These are phyloP conservation scores for Fraxinus angustifolia DNA, from an alignment of 305 asterid species.

Conservation along the genomic window DNA sequence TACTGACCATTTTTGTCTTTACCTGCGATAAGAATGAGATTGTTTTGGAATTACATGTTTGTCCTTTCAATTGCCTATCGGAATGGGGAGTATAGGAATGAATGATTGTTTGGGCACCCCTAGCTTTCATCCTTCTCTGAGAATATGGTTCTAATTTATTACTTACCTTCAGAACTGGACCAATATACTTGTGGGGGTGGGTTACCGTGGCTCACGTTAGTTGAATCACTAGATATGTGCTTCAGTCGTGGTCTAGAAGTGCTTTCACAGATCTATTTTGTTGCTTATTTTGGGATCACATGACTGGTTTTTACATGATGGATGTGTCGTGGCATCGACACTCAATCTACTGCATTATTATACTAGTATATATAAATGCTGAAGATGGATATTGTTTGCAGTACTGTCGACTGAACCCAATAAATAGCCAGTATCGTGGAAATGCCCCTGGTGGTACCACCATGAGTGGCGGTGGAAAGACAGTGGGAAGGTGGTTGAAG, in stretches of 20 bases:
- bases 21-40: not conserved
- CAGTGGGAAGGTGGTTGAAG: slow-evolving; percentile 96
- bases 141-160: not conserved
- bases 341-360: not conserved
- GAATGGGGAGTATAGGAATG: slow-evolving; percentile 14
- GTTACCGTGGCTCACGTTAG: not conserved
- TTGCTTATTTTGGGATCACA: not conserved
- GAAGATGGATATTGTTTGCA: slow-evolving; percentile 23
- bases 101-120: not conserved
- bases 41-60: not conserved
- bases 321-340: not conserved
- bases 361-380: not conserved
- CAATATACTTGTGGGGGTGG: slow-evolving; percentile 26
- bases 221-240: not conserved
- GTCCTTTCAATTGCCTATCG: slow-evolving; percentile 12
- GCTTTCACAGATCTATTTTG: not conserved
- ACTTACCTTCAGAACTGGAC: slow-evolving; percentile 14
- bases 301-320: not conserved
- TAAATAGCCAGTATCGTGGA: slow-evolving; percentile 49
- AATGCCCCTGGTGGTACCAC: slow-evolving; percentile 28
- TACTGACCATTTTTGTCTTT: slow-evolving; percentile 19
- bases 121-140: not conserved
- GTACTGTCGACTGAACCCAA: slow-evolving; percentile 48
- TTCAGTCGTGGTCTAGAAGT: not conserved
- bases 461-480: slow-evolving; percentile 64